Evolutionary conservation across 495 filamentous ascomycete genomes (phyloP), one percentile per base, ranked within the genome.

Genomic region (Immersiella caudata): DNA sequence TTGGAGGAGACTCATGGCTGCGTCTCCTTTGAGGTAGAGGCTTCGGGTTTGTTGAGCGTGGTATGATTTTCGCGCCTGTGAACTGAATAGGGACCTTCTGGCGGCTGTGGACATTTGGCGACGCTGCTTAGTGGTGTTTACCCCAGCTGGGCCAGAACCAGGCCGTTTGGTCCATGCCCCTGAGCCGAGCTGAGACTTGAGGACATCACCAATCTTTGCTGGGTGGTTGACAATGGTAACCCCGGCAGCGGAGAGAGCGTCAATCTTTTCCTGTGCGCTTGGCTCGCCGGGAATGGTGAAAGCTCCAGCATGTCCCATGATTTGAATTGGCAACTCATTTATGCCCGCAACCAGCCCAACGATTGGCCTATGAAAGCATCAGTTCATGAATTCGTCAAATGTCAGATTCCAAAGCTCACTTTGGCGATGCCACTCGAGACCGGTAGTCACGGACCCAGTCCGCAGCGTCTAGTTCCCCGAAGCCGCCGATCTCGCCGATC

Each of bases 261-360:
- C 81, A 64, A 91, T 88, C 77, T 96, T 96, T 16, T 81, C 81
- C 29, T 79, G 77, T 0, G 89, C 86, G 64, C 83, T 82, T 8
- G 88, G 87, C 67, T 96, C 91, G 18, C 89, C 89, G 9, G 86
- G 80, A 0, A 87, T 82, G 33, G 85, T 82, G 80, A 92, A 91
- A 35, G 93, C 93, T 18, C 93, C 93, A 16, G 92, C 91, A 77
- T 96, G 93, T 21, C 93, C 93, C 93, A 97, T 95, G 36, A 93
- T 84, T n/a, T 85, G 84, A 0, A 90, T 89, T 18, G 81, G 78
- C 7, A 84, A 82, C 36, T 91, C 90, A 36, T 87, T 78, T 35
- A 89, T 72, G 0, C 93, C 93, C 27, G 87, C 92, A 52, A 96
- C 80, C 9, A 96, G 81, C 46, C 88, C 93, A 74, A 92, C 88